Evolutionary conservation across 306 rosid species (phyloP).

Genomic region (Sindora glabra): DNA sequence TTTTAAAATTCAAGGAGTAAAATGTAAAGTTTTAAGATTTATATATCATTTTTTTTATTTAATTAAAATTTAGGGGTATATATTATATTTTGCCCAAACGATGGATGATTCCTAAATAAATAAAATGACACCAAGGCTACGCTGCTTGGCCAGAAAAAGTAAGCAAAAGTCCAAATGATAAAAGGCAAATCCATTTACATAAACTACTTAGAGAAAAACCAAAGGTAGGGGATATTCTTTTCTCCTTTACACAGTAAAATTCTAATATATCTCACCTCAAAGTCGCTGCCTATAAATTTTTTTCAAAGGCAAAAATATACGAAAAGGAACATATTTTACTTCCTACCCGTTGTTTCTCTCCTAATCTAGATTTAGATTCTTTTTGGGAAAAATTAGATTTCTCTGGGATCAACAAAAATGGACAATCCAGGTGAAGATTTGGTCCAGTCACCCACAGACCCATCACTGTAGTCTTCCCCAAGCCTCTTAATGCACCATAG

Average conservation of each 20-base stretch:
- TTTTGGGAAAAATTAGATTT: conserved; percentile 27
- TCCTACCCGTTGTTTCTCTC: background rate
- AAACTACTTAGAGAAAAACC: conserved; percentile 5
- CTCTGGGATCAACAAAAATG: conserved; percentile 95
- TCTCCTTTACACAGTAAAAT: conserved; percentile 23
- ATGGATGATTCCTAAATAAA: background rate
- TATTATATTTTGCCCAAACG: no score
- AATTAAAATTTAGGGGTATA: no score
- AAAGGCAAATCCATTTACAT: conserved; percentile 46
- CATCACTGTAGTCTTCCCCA: conserved; percentile 85
- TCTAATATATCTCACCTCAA: conserved; percentile 17
- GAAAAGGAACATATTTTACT: no score
- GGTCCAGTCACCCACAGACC: conserved; percentile 94
- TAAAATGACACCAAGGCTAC: conserved; percentile 23
- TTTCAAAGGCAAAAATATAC: no score
- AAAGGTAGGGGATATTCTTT: conserved; percentile 22
- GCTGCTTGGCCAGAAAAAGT: conserved; percentile 25
- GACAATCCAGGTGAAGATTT: conserved; percentile 77
- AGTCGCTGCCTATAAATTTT: conserved; percentile 21
- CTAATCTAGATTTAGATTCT: background rate
- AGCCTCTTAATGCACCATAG: conserved; percentile 83
- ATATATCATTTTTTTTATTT: no score
- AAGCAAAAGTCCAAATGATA: no score
- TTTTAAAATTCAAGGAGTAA: no score
- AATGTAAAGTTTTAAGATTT: no score